phyloP scores from a whole-genome alignment of 139 green algal genomes.

The Mesotaenium endlicherianum region DNA sequence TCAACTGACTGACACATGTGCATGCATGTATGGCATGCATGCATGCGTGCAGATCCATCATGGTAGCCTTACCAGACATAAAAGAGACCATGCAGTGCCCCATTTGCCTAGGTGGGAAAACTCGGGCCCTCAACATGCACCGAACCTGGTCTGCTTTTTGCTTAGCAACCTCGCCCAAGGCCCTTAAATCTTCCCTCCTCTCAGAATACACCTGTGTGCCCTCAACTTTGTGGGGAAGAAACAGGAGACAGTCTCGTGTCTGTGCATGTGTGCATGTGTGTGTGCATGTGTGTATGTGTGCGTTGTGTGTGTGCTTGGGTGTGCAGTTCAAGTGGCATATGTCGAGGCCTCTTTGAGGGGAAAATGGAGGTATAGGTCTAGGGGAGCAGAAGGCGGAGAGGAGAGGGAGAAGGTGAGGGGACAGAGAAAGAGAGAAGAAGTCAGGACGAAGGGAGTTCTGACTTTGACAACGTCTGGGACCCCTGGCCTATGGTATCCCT shows the following conservation, averaged over 20 bases:
- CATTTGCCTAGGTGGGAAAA: too few species aligned
- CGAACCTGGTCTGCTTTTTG: background rate
- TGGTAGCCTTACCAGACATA: too few species aligned
- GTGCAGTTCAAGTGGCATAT: background rate
- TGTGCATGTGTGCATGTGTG: background rate
- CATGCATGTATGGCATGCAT: too few species aligned
- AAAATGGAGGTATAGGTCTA: background rate
- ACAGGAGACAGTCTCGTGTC: background rate
- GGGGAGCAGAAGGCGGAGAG: background rate
- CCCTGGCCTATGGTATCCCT: too few species aligned
- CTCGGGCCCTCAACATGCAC: background rate
- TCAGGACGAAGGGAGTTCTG: background rate
- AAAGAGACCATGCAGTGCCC: too few species aligned
- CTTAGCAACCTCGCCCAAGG: background rate
- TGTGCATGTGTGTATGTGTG: background rate
- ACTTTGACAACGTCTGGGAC: too few species aligned
- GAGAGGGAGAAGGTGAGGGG: background rate
- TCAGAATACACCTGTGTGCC: background rate
- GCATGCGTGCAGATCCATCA: too few species aligned
- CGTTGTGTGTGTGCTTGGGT: background rate
- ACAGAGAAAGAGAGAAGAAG: background rate
- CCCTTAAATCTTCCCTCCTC: background rate
- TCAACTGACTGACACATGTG: too few species aligned
- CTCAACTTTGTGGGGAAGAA: background rate
- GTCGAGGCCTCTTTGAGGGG: background rate